Conservation (phyloP, 1,284 basidiomycete species). For the Tilletia walkeri region DNA sequence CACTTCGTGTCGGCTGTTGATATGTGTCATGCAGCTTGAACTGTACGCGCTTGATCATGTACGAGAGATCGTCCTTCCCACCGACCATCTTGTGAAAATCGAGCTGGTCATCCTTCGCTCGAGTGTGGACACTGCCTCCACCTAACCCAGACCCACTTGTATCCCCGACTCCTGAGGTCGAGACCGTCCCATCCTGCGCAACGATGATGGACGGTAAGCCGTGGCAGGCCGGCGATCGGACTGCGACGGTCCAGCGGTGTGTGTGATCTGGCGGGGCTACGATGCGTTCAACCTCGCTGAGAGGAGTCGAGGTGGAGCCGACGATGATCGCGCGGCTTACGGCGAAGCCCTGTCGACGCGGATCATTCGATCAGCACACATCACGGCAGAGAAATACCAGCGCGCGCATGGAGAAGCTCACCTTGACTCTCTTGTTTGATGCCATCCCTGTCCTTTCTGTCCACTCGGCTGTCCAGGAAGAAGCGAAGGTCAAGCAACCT, state of each 20-base stretch:
- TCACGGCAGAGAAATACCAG: too few relatives aligned
- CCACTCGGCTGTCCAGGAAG: neutral
- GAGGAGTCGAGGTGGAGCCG: conserved; percentile 85
- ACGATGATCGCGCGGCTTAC: conserved; percentile 91
- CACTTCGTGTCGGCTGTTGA: conserved; percentile 82
- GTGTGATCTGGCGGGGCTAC: conserved; percentile 71
- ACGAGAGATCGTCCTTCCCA: conserved; percentile 53
- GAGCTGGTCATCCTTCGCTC: conserved; percentile 45
- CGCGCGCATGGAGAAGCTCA: neutral
- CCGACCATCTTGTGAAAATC: conserved; percentile 54
- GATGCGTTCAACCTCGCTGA: conserved; percentile 74
- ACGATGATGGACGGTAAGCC: conserved; percentile 54
- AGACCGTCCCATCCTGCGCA: neutral
- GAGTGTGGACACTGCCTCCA: conserved; percentile 35
- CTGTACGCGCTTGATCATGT: conserved; percentile 74
- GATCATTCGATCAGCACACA: neutral
- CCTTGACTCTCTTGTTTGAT: conserved; percentile 15
- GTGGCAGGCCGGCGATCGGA: conserved; percentile 65
- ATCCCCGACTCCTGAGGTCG: neutral
- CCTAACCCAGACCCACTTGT: conserved; percentile 9
- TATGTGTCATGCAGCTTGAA: conserved; percentile 99
- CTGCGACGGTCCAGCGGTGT: conserved; percentile 93
- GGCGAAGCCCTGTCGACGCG: conserved; percentile 69
- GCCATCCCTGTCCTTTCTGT: neutral
- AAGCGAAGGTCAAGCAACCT: too few relatives aligned